phyloP scores from a whole-genome alignment of 2,329 filamentous ascomycete genomes.

The Pseudogymnoascus sp. region DNA sequence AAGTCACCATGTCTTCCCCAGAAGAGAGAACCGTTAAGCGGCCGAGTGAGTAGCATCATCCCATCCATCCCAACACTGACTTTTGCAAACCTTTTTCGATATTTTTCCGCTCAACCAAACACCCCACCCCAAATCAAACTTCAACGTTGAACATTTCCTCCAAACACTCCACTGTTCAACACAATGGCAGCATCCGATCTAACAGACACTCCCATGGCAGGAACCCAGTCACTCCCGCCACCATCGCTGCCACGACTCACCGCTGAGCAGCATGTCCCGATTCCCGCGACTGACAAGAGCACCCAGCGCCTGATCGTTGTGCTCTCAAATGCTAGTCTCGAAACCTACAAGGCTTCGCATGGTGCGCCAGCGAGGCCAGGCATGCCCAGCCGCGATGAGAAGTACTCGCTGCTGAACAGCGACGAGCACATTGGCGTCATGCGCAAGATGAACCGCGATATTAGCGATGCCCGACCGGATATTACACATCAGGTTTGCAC shows the following conservation, averaged over 20 bases:
- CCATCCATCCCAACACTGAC: not conserved
- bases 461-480: constrained; percentile 93
- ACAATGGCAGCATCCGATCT: constrained; percentile 5
- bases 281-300: constrained; percentile 79
- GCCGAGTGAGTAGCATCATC: constrained; percentile 23
- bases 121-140: not conserved
- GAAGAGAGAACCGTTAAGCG: constrained; percentile 23
- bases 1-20: constrained; percentile 20
- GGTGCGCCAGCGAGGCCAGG: constrained; percentile 55
- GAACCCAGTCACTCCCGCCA: constrained; percentile 90
- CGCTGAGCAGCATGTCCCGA: constrained; percentile 82
- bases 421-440: constrained; percentile 98
- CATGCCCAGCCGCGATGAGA: constrained; percentile 66
- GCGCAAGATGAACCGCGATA: constrained; percentile 98
- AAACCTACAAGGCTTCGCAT: constrained; percentile 90
- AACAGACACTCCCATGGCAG: constrained; percentile 36
- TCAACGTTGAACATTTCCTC: constrained; percentile 2
- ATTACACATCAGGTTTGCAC: constrained; percentile 90
- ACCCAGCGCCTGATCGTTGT: constrained; percentile 89
- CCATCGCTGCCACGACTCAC: constrained; percentile 85
- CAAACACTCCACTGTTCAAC: constrained; percentile 4
- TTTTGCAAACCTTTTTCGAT: constrained; percentile 3
- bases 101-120: not conserved
- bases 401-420: constrained; percentile 95
- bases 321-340: constrained; percentile 90